phyloP scores from a whole-genome alignment of 129 eudicot genomes.

The Pittosporum tobira region DNA sequence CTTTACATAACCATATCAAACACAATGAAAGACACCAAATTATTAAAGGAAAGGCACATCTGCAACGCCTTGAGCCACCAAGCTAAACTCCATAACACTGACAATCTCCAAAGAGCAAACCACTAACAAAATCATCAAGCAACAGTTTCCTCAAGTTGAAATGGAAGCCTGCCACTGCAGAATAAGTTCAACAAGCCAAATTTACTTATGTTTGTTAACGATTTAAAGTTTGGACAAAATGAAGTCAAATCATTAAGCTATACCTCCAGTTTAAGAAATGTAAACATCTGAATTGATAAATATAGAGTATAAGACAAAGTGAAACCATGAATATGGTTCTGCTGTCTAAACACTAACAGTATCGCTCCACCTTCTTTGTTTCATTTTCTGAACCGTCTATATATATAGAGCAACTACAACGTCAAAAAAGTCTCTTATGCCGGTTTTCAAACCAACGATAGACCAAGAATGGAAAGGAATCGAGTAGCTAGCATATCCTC shows the following conservation, averaged over 20 bases:
- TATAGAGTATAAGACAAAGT: background rate
- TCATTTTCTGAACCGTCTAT: too few species aligned
- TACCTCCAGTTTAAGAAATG: background rate
- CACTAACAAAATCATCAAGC: slow-evolving; percentile 15
- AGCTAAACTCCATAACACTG: slow-evolving; percentile 19
- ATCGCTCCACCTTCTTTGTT: too few species aligned
- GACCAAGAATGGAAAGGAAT: slow-evolving; percentile 2
- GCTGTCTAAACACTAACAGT: background rate
- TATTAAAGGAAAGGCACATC: slow-evolving; percentile 6
- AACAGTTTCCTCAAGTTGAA: background rate
- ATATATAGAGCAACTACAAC: too few species aligned
- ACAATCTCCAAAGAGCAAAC: slow-evolving; percentile 19
- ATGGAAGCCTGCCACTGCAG: slow-evolving; percentile 1
- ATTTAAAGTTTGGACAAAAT: background rate
- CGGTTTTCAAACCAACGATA: background rate
- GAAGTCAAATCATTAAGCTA: background rate
- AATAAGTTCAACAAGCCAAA: background rate
- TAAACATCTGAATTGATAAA: background rate
- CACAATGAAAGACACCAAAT: slow-evolving; percentile 22
- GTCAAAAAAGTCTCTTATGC: background rate
- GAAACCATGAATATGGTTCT: background rate
- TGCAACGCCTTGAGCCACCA: slow-evolving; percentile 20
- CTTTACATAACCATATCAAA: slow-evolving; percentile 38
- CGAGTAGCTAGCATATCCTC: slow-evolving; percentile 3
- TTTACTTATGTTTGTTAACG: background rate